A percentile compares a stretch with the other conserved stretches of the same genome.
Evolutionary conservation across 2,329 filamentous ascomycete species (phyloP).

Genomic region (Westerdykella sp.): DNA sequence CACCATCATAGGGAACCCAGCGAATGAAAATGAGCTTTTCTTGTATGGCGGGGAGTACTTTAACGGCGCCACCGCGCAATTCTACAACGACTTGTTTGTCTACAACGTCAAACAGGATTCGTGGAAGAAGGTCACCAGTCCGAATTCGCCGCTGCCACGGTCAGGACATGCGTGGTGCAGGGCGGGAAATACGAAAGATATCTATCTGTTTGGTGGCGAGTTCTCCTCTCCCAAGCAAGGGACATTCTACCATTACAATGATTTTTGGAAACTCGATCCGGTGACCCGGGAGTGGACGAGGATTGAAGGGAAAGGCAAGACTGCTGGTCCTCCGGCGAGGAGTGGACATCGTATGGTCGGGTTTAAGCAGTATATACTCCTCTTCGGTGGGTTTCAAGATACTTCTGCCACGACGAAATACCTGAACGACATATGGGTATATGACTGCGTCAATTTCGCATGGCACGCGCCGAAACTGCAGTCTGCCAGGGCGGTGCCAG

Average conservation of each 20-base stretch:
- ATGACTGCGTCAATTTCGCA: conserved; percentile 78
- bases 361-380: conserved; percentile 91
- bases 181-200: conserved; percentile 73
- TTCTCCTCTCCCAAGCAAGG: conserved; percentile 96
- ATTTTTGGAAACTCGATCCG: conserved; percentile 92
- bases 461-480: conserved; percentile 77
- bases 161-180: conserved; percentile 94
- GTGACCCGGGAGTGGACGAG: conserved; percentile 82
- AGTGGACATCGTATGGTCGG: conserved; percentile 95
- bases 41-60: conserved; percentile 95
- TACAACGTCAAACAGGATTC: conserved; percentile 77
- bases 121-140: conserved; percentile 85
- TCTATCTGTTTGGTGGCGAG: conserved; percentile 94
- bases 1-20: conserved; percentile 76
- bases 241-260: conserved; percentile 98
- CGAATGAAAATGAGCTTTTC: conserved; percentile 80
- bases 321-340: conserved; percentile 72
- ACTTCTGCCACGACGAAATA: conserved; percentile 94
- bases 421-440: conserved; percentile 88
- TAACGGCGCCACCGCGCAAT: conserved; percentile 76
- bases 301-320: conserved; percentile 67
- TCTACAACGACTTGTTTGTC: conserved; percentile 62
- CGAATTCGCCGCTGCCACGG: conserved; percentile 83
- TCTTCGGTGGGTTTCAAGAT: conserved; percentile 97
- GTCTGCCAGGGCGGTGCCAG: conserved; percentile 76